Evolutionary conservation across 139 green algal genomes (phyloP), one percentile per base, ranked within the genome.

Genomic region (Dunaliella primolecta): DNA sequence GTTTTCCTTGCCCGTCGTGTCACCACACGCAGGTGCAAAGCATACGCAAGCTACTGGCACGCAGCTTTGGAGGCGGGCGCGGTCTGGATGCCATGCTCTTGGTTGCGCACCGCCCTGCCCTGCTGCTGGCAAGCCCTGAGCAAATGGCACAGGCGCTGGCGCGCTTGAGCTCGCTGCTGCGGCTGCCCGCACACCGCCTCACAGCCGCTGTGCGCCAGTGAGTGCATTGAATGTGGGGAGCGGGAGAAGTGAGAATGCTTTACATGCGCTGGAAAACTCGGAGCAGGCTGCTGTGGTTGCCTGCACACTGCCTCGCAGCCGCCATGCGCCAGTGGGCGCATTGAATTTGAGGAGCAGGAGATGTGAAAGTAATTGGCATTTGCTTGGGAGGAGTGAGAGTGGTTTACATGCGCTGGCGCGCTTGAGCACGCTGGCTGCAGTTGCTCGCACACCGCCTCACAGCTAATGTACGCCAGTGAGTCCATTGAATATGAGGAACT

Each of bases 41-140:
- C 46, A 64, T 64, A 64, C 46, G 46, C 46, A 64, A 64, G 46
- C 46, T 64, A 15, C 46, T 64, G 7, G 46, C 46, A 7, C 46
- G 46, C 7, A 64, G 46, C 46, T 64, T 64, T 64, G 46, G 46
- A 7, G 46, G 46, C 46, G 7, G 15, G 7, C 46, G 46, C 7
- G 46, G 46, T 15, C 7, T 64, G 46, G 46, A 64, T 15, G 46
- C 46, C 46, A 64, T 77, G 71, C 71, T 32, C 2, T 2, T 77
- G 11, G n/a, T 77, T 32, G 27, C 71, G 2, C 71, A 7, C 71
- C 71, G 27, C 71, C n/a, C n/a, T 80, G 75, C 75, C 30, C 75
- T 80, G 29, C 75, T 80, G 75, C 75, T 80, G 29, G 75, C 75
- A 2, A 80, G 30, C n/a, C 75, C 75, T 33, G 33, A 80, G 21